Conservation (phyloP, 2,329 filamentous ascomycete species). For the Fusarium verticillioides region DNA sequence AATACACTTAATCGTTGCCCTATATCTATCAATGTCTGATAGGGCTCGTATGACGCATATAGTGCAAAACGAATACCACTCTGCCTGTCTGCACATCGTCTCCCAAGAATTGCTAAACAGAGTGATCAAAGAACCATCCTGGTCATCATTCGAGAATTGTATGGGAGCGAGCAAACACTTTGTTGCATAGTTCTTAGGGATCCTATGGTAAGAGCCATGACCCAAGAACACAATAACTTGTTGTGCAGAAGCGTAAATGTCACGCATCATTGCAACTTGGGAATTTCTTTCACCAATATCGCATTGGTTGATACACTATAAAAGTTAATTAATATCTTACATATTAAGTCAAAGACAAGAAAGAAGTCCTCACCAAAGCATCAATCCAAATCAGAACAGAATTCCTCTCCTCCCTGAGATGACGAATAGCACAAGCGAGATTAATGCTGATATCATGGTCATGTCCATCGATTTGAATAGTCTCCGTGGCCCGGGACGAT, state of each 20-base stretch:
- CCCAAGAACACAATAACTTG: neutral
- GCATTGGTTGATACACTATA: neutral
- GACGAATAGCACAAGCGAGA: neutral
- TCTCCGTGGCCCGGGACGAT: neutral
- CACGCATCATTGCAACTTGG: neutral
- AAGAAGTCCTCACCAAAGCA: neutral
- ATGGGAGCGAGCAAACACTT: neutral
- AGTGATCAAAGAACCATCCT: neutral
- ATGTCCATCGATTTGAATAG: neutral
- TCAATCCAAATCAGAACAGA: neutral
- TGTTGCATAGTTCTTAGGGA: neutral
- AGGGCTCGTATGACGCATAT: neutral
- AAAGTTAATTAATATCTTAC: accelerated
- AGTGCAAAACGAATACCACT: neutral
- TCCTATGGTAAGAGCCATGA: neutral
- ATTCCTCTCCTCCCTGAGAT: neutral
- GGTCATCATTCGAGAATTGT: neutral
- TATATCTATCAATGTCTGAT: neutral
- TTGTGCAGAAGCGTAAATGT: neutral
- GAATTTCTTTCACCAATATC: neutral
- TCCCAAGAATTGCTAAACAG: neutral
- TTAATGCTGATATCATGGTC: neutral
- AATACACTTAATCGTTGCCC: neutral
- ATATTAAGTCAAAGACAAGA: neutral
- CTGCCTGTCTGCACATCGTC: neutral